phyloP scores from a whole-genome alignment of 2,329 filamentous ascomycete genomes.

The Talaromyces albobiverticillius region DNA sequence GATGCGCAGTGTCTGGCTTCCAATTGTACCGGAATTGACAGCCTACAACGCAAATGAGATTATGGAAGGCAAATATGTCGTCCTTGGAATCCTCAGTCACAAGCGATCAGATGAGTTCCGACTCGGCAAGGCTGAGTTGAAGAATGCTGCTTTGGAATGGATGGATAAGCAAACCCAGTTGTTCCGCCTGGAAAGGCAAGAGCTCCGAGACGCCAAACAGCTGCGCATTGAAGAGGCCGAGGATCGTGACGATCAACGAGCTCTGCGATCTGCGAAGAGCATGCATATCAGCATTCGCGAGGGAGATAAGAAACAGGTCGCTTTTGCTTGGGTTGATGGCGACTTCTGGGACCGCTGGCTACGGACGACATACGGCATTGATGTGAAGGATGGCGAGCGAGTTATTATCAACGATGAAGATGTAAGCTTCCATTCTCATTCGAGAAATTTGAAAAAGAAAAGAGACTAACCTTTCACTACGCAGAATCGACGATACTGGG shows the following conservation, averaged over 20 bases:
- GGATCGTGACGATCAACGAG: constrained; percentile 85
- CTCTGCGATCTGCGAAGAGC: constrained; percentile 79
- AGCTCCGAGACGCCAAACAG: constrained; percentile 90
- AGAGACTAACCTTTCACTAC: constrained; percentile 32
- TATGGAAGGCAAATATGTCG: constrained; percentile 93
- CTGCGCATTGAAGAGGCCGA: constrained; percentile 94
- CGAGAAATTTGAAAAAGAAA: background rate
- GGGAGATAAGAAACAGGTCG: constrained; percentile 80
- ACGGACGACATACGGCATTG: constrained; percentile 88
- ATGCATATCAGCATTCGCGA: constrained; percentile 90
- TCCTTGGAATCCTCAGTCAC: constrained; percentile 81
- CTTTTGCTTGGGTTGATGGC: constrained; percentile 96
- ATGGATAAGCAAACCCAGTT: constrained; percentile 93
- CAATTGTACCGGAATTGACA: constrained; percentile 90
- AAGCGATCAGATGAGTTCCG: constrained; percentile 76
- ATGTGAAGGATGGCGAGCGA: constrained; percentile 78
- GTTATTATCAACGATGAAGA: constrained; percentile 98
- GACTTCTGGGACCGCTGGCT: constrained; percentile 98
- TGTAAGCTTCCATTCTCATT: constrained; percentile 55
- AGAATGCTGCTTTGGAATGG: constrained; percentile 94
- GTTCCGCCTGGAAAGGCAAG: constrained; percentile 90
- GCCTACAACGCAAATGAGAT: constrained; percentile 89
- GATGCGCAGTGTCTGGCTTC: constrained; percentile 97
- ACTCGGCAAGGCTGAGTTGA: constrained; percentile 80
- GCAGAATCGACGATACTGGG: constrained; percentile 92